These are phyloP conservation scores for Metschnikowia koreensis DNA, from an alignment of 805 yeast species.

Conservation along the genomic window DNA sequence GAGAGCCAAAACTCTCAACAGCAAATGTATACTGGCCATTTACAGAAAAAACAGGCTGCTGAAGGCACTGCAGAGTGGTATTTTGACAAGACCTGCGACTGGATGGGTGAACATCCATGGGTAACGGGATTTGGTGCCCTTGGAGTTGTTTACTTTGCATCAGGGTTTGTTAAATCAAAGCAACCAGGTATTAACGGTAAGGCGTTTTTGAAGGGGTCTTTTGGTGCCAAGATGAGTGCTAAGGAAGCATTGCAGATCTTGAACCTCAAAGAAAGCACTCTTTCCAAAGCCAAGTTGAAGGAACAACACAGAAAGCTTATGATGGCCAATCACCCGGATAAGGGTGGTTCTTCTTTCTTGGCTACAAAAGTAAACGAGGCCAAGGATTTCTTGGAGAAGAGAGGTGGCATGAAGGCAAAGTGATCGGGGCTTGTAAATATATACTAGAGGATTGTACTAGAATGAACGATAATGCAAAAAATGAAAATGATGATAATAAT, in stretches of 20 bases:
- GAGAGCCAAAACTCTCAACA: slow-evolving; percentile 28
- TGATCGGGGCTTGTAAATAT: slow-evolving; percentile 14
- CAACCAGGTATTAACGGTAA: slow-evolving; percentile 68
- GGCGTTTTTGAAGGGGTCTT: slow-evolving; percentile 81
- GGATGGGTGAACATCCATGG: slow-evolving; percentile 76
- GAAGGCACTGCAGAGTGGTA: slow-evolving; percentile 57
- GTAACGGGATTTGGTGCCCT: slow-evolving; percentile 68
- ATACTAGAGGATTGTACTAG: slow-evolving; percentile 1
- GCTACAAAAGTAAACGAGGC: slow-evolving; percentile 95
- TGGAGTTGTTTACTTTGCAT: slow-evolving; percentile 58
- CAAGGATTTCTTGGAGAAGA: slow-evolving; percentile 72
- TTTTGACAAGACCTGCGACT: slow-evolving; percentile 57
- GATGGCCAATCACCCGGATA: slow-evolving; percentile 91
- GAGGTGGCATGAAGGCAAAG: slow-evolving; percentile 51
- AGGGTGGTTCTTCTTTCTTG: slow-evolving; percentile 85
- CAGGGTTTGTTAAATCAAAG: slow-evolving; percentile 64
- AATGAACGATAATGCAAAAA: background rate
- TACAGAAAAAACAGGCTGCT: slow-evolving; percentile 40
- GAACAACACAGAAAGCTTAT: slow-evolving; percentile 80
- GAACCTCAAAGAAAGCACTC: slow-evolving; percentile 64
- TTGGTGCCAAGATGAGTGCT: slow-evolving; percentile 86
- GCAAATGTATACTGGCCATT: slow-evolving; percentile 36
- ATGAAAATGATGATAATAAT: background rate
- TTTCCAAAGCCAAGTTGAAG: slow-evolving; percentile 63
- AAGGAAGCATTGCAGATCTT: slow-evolving; percentile 86